Base-by-base conservation (phyloP, 352 stramenopile genomes). In the Peronospora tabacina region DNA sequence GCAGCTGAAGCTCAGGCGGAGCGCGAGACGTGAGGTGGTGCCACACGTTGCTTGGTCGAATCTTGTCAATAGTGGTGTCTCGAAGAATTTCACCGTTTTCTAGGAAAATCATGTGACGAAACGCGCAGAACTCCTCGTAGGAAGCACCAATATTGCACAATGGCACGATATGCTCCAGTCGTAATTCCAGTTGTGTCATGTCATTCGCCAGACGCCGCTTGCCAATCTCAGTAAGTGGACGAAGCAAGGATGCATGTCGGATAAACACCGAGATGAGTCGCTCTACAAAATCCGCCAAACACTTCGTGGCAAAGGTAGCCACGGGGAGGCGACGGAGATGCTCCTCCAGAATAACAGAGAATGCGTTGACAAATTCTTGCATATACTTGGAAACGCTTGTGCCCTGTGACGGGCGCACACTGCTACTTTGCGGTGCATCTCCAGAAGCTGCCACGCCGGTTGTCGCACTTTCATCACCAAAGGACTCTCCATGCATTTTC, bases 401-500 rank as follows among this genome's bases (percentile, higher is more conserved):
- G 15, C 45, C 51, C 10, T 64, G 43, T 12, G 48, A 55, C 13
- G 61, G 54, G 29, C 44, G 55, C 6, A 48, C 45, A 42, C 49
- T 40, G n/a, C 11, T 57, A 54, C 50, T 63, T 40, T 50, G 53
- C 7, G 41, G 53, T 8, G 46, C 30, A 42, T 56, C 54, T 1
- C 28, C 38, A 37, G 37, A 52, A 34, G 19, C 33, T 44, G 54
- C 19, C 22, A 46, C 26, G 20, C 42, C 49, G 8, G 35, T 17
- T 22, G 44, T 35, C 12, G 44, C 55, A 39, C 47, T 53, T 54
- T 68, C 55, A 51, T 87, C 65, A 7, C 66, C 80, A 48, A 90
- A 93, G 6, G 77, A 90, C 44, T 94, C 82, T 12, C 87, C 69
- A 52, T 94, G 82, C 82, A 94, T 94, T 28, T 85, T 85, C 1